Base-by-base conservation (phyloP, 192 early-diverging fungal genomes). In the Cladochytrium replicatum region DNA sequence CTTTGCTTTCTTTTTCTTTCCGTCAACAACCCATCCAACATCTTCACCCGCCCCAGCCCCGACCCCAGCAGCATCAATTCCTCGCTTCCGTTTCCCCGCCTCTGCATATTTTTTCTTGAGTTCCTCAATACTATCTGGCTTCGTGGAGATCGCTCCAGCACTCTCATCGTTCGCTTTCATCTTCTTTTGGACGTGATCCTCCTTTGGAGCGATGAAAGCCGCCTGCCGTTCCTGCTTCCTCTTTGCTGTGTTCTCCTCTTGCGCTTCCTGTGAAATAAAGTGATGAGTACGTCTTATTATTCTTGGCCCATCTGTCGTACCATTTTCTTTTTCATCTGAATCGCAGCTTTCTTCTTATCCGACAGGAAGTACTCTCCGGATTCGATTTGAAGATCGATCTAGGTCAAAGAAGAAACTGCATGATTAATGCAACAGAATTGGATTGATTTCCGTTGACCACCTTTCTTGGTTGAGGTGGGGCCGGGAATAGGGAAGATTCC, bases 281-380 rank as follows among this genome's bases (percentile, higher is more conserved):
- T 9, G 21, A n/a, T n/a, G n/a, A n/a, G n/a, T n/a, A n/a, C n/a
- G n/a, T n/a, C n/a, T n/a, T n/a, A n/a, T n/a, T n/a, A n/a, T n/a
- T n/a, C n/a, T n/a, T n/a, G n/a, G n/a, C n/a, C n/a, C 4, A 25
- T 3, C 22, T 22, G 13, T 54, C 48, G 64, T 58, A 74, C 76
- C 68, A 78, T 83, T 64, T 84, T 82, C 65, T 78, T 75, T 56
- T 88, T 77, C 59, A 76, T 50, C 26, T 77, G 76, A 0, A 29
- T 40, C 3, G 40, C 53, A 19, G 51, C 61, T 13, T 58, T 67
- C 29, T 71, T 46, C 7, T 38, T 47, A 39, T 69, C 59, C 11
- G 61, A 58, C 48, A 99, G 64, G 66, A 96, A 99, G 67, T 99
- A 99, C 67, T 99, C 93, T 55, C 95, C 95, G 39, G 78, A 78